Conservation (phyloP, 306 rosid species). For the Aeschynomene evenia region DNA sequence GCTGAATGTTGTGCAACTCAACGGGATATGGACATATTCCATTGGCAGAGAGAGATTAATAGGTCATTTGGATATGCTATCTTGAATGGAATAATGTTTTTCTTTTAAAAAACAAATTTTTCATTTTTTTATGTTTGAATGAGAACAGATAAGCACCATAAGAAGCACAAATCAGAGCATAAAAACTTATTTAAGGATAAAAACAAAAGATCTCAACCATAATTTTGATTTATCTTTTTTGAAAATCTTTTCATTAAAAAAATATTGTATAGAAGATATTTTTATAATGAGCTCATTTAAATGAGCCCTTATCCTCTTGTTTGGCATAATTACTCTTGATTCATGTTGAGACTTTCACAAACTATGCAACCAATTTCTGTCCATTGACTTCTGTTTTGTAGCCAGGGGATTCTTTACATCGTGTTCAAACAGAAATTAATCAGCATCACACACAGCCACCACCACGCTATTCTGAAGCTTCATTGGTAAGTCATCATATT, state of each 20-base stretch:
- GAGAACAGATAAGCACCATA: not conserved
- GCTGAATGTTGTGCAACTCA: conserved; percentile 10
- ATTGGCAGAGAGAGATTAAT: not conserved
- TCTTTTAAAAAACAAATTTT: too few relatives aligned
- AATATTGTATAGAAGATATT: too few relatives aligned
- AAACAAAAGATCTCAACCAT: not conserved
- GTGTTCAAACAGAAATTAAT: conserved; percentile 52
- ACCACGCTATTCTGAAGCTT: conserved; percentile 82
- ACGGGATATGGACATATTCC: not conserved
- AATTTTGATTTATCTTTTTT: not conserved
- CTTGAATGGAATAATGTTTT: not conserved
- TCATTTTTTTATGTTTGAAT: not conserved
- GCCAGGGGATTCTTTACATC: conserved; percentile 59
- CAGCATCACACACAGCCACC: conserved; percentile 89
- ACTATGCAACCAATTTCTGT: not conserved
- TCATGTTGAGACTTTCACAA: not conserved
- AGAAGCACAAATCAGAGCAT: too few relatives aligned
- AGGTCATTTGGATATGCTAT: not conserved
- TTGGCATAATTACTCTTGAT: not conserved
- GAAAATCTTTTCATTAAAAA: too few relatives aligned
- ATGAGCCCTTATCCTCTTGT: not conserved
- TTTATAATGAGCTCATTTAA: not conserved
- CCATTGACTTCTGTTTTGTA: conserved; percentile 48
- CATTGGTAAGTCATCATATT: conserved; percentile 57
- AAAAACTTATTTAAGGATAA: too few relatives aligned